phyloP scores from a whole-genome alignment of 1,284 basidiomycete species.

The Ganoderma leucocontextum region DNA sequence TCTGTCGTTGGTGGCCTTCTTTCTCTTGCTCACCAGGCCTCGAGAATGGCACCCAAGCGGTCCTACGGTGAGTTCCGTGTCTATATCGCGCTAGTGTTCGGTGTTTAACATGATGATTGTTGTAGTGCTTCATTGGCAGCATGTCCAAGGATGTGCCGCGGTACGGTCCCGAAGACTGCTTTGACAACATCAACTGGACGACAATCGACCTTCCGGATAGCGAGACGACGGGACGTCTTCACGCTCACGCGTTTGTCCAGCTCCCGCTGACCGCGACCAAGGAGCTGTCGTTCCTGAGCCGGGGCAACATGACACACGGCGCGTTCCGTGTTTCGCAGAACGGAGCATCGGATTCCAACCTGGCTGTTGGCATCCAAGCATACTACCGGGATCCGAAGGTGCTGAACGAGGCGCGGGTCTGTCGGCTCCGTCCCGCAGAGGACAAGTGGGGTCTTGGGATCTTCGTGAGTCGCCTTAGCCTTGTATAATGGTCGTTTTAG shows the following conservation, averaged over 20 bases:
- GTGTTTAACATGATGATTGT: background rate
- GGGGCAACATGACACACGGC: constrained; percentile 4
- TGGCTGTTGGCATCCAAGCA: constrained; percentile 1
- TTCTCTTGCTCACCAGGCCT: background rate
- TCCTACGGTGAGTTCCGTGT: background rate
- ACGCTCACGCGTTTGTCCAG: background rate
- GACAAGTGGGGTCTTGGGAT: constrained; percentile 6
- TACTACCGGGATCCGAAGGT: constrained; percentile 1
- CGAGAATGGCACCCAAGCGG: constrained; percentile 3
- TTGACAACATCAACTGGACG: constrained; percentile 5
- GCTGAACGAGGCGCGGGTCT: background rate
- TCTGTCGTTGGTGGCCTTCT: constrained; percentile 4
- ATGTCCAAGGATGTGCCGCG: background rate
- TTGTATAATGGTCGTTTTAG: background rate
- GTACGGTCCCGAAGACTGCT: background rate
- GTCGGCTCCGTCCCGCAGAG: constrained; percentile 2
- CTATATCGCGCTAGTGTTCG: background rate
- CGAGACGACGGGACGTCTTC: constrained; percentile 4
- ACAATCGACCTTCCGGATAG: constrained; percentile 5
- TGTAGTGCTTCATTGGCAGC: constrained; percentile 1
- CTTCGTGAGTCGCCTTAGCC: background rate
- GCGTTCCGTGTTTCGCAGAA: constrained; percentile 6
- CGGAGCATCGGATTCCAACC: constrained; percentile 1
- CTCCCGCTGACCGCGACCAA: background rate
- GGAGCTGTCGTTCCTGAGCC: constrained; percentile 1